Evolutionary conservation across 163 green algal genomes (phyloP), one percentile per base, ranked within the genome.

Genomic region (Scenedesmus sp.): DNA sequence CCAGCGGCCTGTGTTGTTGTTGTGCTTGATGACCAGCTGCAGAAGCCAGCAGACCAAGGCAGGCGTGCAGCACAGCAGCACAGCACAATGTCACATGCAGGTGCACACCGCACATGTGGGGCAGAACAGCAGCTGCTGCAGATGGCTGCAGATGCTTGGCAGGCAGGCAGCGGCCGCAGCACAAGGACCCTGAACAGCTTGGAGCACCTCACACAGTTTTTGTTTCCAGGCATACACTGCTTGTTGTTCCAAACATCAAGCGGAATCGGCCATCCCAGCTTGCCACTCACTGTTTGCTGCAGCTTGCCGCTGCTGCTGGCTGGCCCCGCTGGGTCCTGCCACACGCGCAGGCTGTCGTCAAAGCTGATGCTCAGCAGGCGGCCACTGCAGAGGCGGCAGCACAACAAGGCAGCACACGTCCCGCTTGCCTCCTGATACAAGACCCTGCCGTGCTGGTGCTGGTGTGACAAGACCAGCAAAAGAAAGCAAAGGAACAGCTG

Each of bases 1-100:
- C 95, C 96, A 97, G 30, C 96, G 91, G 4, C 96, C 95, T 5
- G 96, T 98, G 87, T 98, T 94, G 91, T 97, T 98, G 94, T 98
- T 94, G 93, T 98, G 96, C 35, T 59, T 89, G 26, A 97, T 92
- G 42, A 37, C n/a, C 70, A 76, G 44, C 61, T 81, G 72, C 37
- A 22, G 44, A 2, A 20, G 49, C 49, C 42, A 44, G 43, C 30
- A 73, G 26, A 16, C 72, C 24, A 49, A 16, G 7, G 53, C 53
- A 59, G 40, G 37, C 3, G 12, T 30, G 35, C 83, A 80, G 83
- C 37, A 40, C 18, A 61, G 56, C 22, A 59, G 81, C 24, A 3
- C 12, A 37, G 30, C 61, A 7, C 61, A 40, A 30, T 33, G 15
- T 3, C 2, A 33, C 22, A 33, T 2, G 59, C 12, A 43, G 3